phyloP scores from a whole-genome alignment of 2,329 filamentous ascomycete genomes.

The Diaporthe sp. region DNA sequence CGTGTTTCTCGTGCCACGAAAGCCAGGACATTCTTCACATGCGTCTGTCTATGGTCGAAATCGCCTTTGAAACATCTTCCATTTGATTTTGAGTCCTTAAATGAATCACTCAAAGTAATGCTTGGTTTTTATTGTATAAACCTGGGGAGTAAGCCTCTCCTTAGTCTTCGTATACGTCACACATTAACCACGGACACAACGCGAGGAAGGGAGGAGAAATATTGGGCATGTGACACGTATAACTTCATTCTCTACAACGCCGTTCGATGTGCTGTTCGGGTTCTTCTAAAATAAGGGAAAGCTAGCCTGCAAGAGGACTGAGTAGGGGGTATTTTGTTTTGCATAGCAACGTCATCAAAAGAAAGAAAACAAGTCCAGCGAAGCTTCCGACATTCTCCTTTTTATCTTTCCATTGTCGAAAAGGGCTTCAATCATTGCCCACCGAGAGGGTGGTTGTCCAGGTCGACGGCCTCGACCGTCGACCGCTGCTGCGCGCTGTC shows the following conservation, averaged over 20 bases:
- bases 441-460: slow-evolving; percentile 59
- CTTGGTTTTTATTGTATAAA: not conserved
- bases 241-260: slow-evolving; percentile 18
- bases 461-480: slow-evolving; percentile 62
- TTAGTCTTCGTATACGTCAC: not conserved
- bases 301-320: slow-evolving; percentile 30
- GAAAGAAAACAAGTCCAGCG: not conserved
- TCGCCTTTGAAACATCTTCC: not conserved
- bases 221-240: not conserved
- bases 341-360: slow-evolving; percentile 22
- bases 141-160: not conserved
- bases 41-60: too few species aligned
- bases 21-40: not conserved
- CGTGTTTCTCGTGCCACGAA: not conserved
- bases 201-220: too few species aligned
- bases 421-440: not conserved
- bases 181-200: not conserved
- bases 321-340: slow-evolving; percentile 35
- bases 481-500: slow-evolving; percentile 65
- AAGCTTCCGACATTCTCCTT: not conserved
- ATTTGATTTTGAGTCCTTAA: too few species aligned
- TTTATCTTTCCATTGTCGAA: not conserved
- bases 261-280: slow-evolving; percentile 17
- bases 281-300: not conserved
- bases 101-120: not conserved